Percentiles rank a stretch among this genome's conserved stretches.
Evolutionary conservation across 2,329 filamentous ascomycete genomes (phyloP).

Genomic region (Trichoderma lentiforme): DNA sequence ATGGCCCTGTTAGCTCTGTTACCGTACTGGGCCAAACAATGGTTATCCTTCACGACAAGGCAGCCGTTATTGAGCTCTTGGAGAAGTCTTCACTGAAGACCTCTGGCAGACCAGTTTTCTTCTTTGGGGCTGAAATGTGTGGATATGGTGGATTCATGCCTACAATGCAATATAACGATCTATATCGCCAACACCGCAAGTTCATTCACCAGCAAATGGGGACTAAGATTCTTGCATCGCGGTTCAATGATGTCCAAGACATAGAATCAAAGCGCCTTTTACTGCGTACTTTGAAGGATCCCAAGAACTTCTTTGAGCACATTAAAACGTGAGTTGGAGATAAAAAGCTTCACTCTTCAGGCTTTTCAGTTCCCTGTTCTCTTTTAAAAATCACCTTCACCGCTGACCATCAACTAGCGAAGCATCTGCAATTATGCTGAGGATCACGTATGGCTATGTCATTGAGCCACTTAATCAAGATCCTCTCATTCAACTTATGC

Average conservation of each 20-base stretch:
- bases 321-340: constrained; percentile 17
- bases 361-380: background rate
- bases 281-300: constrained; percentile 5
- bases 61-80: background rate
- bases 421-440: background rate
- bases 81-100: constrained; percentile 8
- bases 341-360: background rate
- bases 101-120: background rate
- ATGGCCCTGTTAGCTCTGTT: constrained; percentile 21
- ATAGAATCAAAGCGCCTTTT: constrained; percentile 19
- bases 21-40: constrained; percentile 8
- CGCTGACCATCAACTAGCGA: background rate
- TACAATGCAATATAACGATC: background rate
- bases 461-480: background rate
- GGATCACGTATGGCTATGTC: background rate
- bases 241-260: constrained; percentile 16
- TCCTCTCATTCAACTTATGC: constrained; percentile 2
- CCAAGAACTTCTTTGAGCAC: constrained; percentile 8
- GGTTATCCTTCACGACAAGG: constrained; percentile 14
- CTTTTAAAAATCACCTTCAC: background rate
- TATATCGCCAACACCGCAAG: constrained; percentile 1
- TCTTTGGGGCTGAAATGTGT: constrained; percentile 22
- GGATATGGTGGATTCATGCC: constrained; percentile 23
- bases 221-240: background rate
- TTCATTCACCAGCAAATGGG: constrained; percentile 15